A percentile compares a stretch with the other conserved stretches of the same genome.
phyloP scores from a whole-genome alignment of 768 basidiomycete species.

The Coprinellus micaceus region DNA sequence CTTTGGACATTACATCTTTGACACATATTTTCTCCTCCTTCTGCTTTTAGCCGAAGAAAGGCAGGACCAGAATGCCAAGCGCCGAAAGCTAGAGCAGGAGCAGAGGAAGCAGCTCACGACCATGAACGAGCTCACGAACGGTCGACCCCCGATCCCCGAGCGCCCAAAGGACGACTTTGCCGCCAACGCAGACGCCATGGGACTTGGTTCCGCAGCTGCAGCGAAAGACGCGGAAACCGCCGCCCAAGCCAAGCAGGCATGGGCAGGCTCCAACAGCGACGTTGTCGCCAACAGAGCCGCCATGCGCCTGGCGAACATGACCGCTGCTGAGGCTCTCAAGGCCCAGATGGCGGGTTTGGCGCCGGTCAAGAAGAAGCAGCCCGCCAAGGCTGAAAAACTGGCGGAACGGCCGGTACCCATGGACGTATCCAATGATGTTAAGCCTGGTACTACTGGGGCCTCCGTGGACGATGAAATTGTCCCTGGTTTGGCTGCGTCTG shows the following conservation, averaged over 20 bases:
- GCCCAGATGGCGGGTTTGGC: slow-evolving; percentile 72
- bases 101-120: slow-evolving; percentile 32
- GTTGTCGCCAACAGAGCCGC: slow-evolving; percentile 87
- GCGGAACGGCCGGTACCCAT: background rate
- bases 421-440: background rate
- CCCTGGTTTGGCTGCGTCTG: slow-evolving; percentile 10
- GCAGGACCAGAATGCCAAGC: slow-evolving; percentile 87
- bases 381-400: background rate
- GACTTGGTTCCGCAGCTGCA: slow-evolving; percentile 62
- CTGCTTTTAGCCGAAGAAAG: slow-evolving; percentile 79
- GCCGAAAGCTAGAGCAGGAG: slow-evolving; percentile 66
- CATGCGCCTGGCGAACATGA: slow-evolving; percentile 94
- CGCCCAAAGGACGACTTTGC: slow-evolving; percentile 69
- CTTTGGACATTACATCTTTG: slow-evolving; percentile 10
- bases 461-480: slow-evolving; percentile 3
- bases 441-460: background rate
- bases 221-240: slow-evolving; percentile 54
- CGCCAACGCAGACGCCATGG: slow-evolving; percentile 73
- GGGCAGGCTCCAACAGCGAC: slow-evolving; percentile 85
- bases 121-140: slow-evolving; percentile 22
- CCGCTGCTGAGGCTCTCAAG: slow-evolving; percentile 90
- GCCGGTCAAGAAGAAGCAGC: slow-evolving; percentile 35
- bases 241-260: slow-evolving; percentile 63
- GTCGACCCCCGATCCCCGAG: slow-evolving; percentile 58
- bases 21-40: slow-evolving; percentile 17